Evolutionary conservation across 495 filamentous ascomycete genomes (phyloP).

Genomic region (Penicillium soppii): DNA sequence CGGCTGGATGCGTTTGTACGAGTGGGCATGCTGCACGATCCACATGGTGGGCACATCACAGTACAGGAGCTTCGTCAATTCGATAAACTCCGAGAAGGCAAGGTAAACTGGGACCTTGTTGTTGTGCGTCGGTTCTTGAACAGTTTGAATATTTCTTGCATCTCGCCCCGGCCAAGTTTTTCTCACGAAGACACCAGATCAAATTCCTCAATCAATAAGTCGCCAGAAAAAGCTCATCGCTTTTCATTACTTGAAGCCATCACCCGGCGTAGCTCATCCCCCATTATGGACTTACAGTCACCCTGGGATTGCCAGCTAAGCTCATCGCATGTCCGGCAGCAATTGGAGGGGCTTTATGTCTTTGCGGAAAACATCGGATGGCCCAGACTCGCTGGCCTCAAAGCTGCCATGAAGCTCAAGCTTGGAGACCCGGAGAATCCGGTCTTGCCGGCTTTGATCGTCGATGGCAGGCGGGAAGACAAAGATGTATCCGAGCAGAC

Average conservation of each 20-base stretch:
- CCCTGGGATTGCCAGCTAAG: constrained; percentile 39
- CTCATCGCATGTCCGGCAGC: constrained; percentile 40
- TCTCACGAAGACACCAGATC: not conserved
- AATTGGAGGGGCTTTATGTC: constrained; percentile 49
- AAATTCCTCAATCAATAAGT: constrained; percentile 19
- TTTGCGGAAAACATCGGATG: constrained; percentile 53
- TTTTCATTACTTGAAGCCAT: constrained; percentile 30
- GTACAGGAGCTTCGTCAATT: constrained; percentile 62
- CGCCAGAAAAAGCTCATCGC: constrained; percentile 18
- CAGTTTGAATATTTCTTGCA: constrained; percentile 55
- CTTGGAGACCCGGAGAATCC: constrained; percentile 13
- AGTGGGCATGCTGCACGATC: constrained; percentile 49
- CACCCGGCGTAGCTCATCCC: constrained; percentile 21
- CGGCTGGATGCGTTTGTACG: constrained; percentile 70
- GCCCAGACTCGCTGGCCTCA: constrained; percentile 44
- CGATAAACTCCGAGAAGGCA: constrained; percentile 60
- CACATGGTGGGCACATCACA: constrained; percentile 46
- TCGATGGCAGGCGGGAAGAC: not conserved
- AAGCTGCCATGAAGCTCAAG: constrained; percentile 17
- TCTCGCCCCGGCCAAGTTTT: constrained; percentile 7
- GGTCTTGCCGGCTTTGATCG: constrained; percentile 2
- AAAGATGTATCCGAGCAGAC: constrained; percentile 2
- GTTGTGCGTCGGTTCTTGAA: constrained; percentile 75
- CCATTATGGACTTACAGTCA: constrained; percentile 18
- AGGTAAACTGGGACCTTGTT: constrained; percentile 78